Base-by-base conservation (phyloP, 768 basidiomycete species). In the Crassisporium funariophilum region DNA sequence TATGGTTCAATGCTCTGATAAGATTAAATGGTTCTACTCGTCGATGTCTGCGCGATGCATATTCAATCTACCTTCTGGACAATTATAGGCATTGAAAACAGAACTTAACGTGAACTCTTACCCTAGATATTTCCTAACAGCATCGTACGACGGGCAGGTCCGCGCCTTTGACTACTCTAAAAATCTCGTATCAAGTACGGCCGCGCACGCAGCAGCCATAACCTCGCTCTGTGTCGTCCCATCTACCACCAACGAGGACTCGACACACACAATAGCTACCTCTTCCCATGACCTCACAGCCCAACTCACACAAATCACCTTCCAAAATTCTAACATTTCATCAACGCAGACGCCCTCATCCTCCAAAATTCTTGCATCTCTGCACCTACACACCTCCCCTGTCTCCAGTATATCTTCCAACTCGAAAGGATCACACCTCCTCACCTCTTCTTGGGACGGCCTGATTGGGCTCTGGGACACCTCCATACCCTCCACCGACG, bases 401-500 rank as follows among this genome's bases (percentile, higher is more conserved):
- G 68, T 98, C 24, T 85, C 94, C 0, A 86, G 83, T 9, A 70
- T 98, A 31, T 58, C 82, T 0, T 64, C 85, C 0, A 80, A 81
- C 46, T 25, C 63, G 6, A 57, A 73, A 7, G 83, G 87, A 2
- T 71, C 77, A 2, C 78, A 84, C 48, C 70, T 98, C 13, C 71
- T 98, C 24, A 93, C 92, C 0, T 78, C 88, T 0, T 88, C 88
- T 0, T 95, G 93, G 92, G 95, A 99, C 58, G 76, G 80, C 7
- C 73, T 93, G 12, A 76, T 98, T 46, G 91, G 92, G 2, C 56
- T 94, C 4, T 98, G 86, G 86, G 82, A 86, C 50, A 83, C 83
- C 3, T 57, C 62, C 1, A 71, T 88, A 24, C 85, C 91, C 0
- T 55, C 65, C 0, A 55, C 68, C 2, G 88, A 94, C 57, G 86